Evolutionary conservation across 2,329 filamentous ascomycete species (phyloP), one percentile per base, ranked within the genome.

Genomic region (Alternaria panax): DNA sequence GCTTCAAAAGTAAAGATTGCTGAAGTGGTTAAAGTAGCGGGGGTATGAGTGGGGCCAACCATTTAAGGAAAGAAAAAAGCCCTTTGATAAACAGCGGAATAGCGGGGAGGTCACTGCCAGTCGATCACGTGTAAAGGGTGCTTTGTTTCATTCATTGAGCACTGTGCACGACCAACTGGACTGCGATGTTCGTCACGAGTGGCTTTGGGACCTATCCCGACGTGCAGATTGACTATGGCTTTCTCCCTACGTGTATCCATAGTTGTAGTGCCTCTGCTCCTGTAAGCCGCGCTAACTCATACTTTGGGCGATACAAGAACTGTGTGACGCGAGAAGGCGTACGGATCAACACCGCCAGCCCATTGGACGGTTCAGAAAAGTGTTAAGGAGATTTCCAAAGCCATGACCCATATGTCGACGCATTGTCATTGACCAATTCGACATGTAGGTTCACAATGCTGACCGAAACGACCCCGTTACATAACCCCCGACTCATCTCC

Each of bases 131-230:
- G 45, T 0, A 34, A 14, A 12, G 16, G 20, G 20, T 8, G 5
- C 22, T 48, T 48, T n/a, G 20, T 6, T 11, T 34, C 45, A 34
- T 34, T 36, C 45, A 48, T 25, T 34, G 45, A n/a, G 45, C 30
- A 2, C 45, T 28, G 20, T 48, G 28, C 20, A 48, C 45, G 22
- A 20, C 1, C 20, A n/a, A n/a, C 30, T 34, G 28, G 28, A 1
- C n/a, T 16, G 18, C 9, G 22, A 3, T 16, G 8, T 14, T 24
- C 14, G 3, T 3, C 1, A 34, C 30, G 30, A 34, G 11, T 6
- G 16, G 7, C 12, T 34, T 16, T 0, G 0, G 12, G 30, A 14
- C 30, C 11, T 14, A 34, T 14, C 6, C 14, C 5, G 0, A 34
- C 30, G 0, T 1, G 1, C 30, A 16, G 1, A 14, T 0, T 28